Conservation (phyloP, 2,329 filamentous ascomycete species). For the Stagonosporopsis cucurbitacearum region DNA sequence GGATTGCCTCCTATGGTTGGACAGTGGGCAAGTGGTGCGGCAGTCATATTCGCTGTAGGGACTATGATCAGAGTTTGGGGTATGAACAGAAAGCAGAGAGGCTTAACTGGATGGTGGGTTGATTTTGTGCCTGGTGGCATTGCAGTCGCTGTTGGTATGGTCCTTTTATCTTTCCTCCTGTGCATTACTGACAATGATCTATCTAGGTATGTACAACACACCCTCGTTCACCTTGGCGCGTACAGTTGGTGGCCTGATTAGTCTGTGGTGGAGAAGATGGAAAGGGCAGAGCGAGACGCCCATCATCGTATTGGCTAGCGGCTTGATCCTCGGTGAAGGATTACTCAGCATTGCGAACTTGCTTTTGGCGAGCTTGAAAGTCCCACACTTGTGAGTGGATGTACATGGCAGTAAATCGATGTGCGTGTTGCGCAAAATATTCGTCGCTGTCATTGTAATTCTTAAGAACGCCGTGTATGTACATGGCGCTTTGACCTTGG, state of each 20-base stretch:
- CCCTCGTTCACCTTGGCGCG: slow-evolving; percentile 93
- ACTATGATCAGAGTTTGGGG: slow-evolving; percentile 69
- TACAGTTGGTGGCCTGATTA: slow-evolving; percentile 71
- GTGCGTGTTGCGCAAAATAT: not conserved
- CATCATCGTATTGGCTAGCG: slow-evolving; percentile 86
- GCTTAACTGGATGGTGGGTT: slow-evolving; percentile 64
- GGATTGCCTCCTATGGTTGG: slow-evolving; percentile 84
- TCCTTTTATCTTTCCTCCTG: not conserved
- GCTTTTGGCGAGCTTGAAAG: slow-evolving; percentile 67
- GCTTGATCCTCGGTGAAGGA: slow-evolving; percentile 71
- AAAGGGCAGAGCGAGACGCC: slow-evolving; percentile 67
- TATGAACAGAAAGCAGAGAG: slow-evolving; percentile 40
- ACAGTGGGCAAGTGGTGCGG: slow-evolving; percentile 79
- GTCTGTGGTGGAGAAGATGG: slow-evolving; percentile 26
- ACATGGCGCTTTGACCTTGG: not conserved
- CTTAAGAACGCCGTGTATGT: not conserved
- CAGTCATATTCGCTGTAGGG: slow-evolving; percentile 71
- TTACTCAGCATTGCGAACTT: slow-evolving; percentile 67
- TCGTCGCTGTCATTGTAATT: not conserved
- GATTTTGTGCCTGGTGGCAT: slow-evolving; percentile 87
- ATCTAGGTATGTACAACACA: slow-evolving; percentile 89
- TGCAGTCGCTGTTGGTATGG: slow-evolving; percentile 85
- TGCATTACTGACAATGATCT: slow-evolving; percentile 7
- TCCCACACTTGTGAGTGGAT: slow-evolving; percentile 16
- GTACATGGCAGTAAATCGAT: not conserved